Evolutionary conservation across 768 basidiomycete genomes (phyloP).

Genomic region (Pholiota molesta): DNA sequence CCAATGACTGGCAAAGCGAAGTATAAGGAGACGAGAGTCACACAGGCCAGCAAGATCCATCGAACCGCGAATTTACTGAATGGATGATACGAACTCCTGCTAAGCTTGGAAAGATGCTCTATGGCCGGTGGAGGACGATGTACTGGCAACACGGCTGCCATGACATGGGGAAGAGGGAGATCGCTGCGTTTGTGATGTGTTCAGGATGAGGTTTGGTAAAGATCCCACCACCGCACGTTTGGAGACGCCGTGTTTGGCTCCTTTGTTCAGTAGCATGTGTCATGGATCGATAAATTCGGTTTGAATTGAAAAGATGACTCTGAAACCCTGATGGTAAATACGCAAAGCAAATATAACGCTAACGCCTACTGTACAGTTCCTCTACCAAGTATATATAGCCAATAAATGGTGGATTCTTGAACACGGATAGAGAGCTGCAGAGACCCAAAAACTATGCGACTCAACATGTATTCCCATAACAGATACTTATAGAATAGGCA

Average conservation of each 20-base stretch:
- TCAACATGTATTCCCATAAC: too few species aligned
- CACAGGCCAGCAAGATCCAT: not conserved
- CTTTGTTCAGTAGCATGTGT: not conserved
- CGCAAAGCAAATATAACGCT: too few species aligned
- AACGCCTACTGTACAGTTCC: too few species aligned
- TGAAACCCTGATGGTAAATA: not conserved
- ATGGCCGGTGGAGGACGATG: constrained; percentile 7
- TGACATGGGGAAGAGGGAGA: not conserved
- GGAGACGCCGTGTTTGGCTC: not conserved
- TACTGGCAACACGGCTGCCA: not conserved
- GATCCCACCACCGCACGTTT: not conserved
- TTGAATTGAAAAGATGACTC: not conserved
- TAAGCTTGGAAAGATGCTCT: constrained; percentile 3
- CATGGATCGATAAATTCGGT: not conserved
- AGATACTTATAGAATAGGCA: not conserved
- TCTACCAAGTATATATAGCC: too few species aligned
- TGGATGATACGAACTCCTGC: not conserved
- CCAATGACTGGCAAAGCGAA: constrained; percentile 4
- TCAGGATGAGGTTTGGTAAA: not conserved
- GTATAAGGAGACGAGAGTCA: not conserved
- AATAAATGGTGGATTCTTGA: too few species aligned
- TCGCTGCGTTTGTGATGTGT: not conserved
- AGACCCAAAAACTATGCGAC: too few species aligned
- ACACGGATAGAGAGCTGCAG: too few species aligned
- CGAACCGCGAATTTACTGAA: not conserved